Base-by-base conservation (phyloP, 768 basidiomycete species). In the Auriscalpium vulgare region DNA sequence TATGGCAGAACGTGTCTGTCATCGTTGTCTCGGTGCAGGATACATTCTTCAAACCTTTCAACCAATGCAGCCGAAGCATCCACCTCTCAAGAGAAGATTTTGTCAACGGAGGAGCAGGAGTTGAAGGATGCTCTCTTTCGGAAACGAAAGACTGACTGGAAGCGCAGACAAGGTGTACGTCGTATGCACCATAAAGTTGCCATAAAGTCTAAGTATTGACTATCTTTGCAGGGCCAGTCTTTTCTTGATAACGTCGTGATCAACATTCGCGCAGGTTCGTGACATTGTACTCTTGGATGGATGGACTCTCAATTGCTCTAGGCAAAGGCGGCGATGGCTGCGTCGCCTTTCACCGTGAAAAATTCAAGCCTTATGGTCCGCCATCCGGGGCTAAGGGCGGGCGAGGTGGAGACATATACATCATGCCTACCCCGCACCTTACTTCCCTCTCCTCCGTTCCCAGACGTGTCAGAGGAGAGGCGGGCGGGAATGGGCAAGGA, bases 371-470 rank as follows among this genome's bases (percentile, higher is more conserved):
- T 1, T 80, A 83, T 58, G 91, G 92, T 0, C 92, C 94, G 1
- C 93, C 95, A 0, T 95, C 93, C 10, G 95, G 95, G 0, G 95
- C 95, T 1, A 88, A 89, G 57, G 95, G 95, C 14, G 95, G 94
- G 2, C 78, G 79, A 47, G 95, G 95, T 29, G 93, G 91, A 4
- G 84, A 88, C 63, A 83, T 98, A 36, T 92, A 92, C 67, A 78
- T 98, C 62, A 71, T 84, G 37, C 90, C 95, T 0, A 86, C 88
- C 0, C 77, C 87, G 0, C 77, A 83, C 37, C 73, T 97, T 17
- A 89, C 90, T 0, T 88, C 88, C 0, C 83, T 98, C 19, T 78
- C 87, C 5, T 78, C 83, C 0, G 77, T 97, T 0, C 74, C 84
- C 0, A 82, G 81, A 55, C 83, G 85, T 40, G 72, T 91, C 36